Base-by-base conservation (phyloP, 2,329 filamentous ascomycete genomes). In the Truncatella angustata region DNA sequence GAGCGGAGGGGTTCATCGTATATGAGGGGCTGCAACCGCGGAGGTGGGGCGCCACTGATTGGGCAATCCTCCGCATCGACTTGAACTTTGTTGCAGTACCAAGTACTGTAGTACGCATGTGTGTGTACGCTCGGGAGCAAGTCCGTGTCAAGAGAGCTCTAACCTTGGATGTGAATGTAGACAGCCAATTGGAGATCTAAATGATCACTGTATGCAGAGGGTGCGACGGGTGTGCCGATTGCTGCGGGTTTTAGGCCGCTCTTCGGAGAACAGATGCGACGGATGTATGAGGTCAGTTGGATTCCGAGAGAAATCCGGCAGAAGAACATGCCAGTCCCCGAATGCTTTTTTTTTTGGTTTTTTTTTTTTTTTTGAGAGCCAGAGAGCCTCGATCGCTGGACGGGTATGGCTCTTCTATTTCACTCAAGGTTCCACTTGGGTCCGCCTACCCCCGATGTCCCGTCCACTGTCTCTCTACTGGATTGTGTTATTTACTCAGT, bases 11-110 rank as follows among this genome's bases (percentile, higher is more conserved):
- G 47, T 34, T 30, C 47, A 50, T 50, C 18, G 47, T 50, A 51
- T 51, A 51, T 63, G 53, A 54, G 53, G 53, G 53, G 53, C 32
- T 18, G 18, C 49, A 35, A 49, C 39, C 32, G 49, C 14, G 24
- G 49, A 52, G 49, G 53, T 54, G 53, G 53, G 53, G 53, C 46
- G 18, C 37, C 18, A 45, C 49, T 42, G 53, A 26, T 45, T 49
- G 50, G 36, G 50, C 45, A 51, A 46, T 45, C 44, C 53, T 54
- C 53, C 53, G 53, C 53, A 54, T 51, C 37, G 48, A 49, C 10
- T 21, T 18, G 32, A 36, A 49, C 45, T 34, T 46, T 46, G 43
- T 23, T 44, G 40, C 28, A n/a, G n/a, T n/a, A n/a, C n/a, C n/a
- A n/a, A n/a, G n/a, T n/a, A n/a, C n/a, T n/a, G n/a, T n/a, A n/a